These are phyloP conservation scores for Colletotrichum sublineola DNA, from an alignment of 2,329 filamentous ascomycete genomes.

Conservation along the genomic window DNA sequence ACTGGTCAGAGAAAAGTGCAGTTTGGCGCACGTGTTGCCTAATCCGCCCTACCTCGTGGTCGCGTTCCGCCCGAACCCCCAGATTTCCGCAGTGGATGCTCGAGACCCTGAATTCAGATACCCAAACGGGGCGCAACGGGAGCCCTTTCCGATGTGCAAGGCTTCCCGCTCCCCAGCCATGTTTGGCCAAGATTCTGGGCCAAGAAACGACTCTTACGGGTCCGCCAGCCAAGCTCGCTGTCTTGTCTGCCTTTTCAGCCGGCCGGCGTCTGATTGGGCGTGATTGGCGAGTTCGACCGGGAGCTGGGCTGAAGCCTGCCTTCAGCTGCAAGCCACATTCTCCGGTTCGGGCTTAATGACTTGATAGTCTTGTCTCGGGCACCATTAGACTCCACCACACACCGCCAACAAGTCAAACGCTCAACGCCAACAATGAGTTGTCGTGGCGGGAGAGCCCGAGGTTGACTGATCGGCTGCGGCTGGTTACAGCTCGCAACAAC, in stretches of 20 bases:
- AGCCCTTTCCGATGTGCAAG: constrained; percentile 10
- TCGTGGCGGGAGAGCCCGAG: constrained; percentile 6
- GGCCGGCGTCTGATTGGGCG: constrained; percentile 25
- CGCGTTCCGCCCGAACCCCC: constrained; percentile 20
- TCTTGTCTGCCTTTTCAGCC: constrained; percentile 15
- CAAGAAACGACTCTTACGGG: not conserved
- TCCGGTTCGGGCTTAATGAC: constrained; percentile 35
- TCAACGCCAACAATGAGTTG: constrained; percentile 21
- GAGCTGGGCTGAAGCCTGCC: constrained; percentile 33
- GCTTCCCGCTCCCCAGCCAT: constrained; percentile 6
- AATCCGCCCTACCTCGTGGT: not conserved
- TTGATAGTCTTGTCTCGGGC: constrained; percentile 39
- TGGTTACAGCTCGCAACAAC: not conserved
- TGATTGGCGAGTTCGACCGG: constrained; percentile 33
- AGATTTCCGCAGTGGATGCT: constrained; percentile 32
- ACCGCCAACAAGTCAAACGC: constrained; percentile 29
- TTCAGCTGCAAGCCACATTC: constrained; percentile 41
- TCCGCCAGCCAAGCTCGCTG: constrained; percentile 17
- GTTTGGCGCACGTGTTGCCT: constrained; percentile 25
- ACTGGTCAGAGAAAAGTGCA: not conserved
- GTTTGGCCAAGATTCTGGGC: constrained; percentile 6
- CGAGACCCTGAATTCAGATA: constrained; percentile 8
- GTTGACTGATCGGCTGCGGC: not conserved
- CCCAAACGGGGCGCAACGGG: constrained; percentile 12
- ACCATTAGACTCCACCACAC: constrained; percentile 37